These are phyloP conservation scores for Metschnikowia orientalis DNA, from an alignment of 805 yeast genomes.

Conservation along the genomic window DNA sequence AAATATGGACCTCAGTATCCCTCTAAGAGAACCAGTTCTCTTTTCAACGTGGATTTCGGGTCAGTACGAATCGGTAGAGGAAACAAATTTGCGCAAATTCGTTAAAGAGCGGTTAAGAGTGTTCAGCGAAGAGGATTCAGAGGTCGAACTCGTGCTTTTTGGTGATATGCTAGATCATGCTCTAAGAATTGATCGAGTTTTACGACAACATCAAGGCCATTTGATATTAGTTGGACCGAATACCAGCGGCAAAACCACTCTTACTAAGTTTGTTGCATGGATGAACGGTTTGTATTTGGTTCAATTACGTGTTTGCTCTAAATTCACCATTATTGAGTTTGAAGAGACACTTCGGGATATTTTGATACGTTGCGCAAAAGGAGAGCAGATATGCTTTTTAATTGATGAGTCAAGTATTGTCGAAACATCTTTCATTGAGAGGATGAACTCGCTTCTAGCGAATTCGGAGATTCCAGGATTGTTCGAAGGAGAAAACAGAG, in stretches of 20 bases:
- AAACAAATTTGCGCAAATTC: constrained; percentile 47
- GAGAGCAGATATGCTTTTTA: constrained; percentile 63
- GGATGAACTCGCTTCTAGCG: constrained; percentile 91
- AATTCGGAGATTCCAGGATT: constrained; percentile 91
- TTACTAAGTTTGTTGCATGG: constrained; percentile 86
- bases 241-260: constrained; percentile 74
- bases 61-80: constrained; percentile 53
- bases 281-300: constrained; percentile 66
- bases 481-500: constrained; percentile 69
- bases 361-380: constrained; percentile 43
- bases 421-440: constrained; percentile 76
- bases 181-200: constrained; percentile 73
- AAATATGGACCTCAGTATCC: constrained; percentile 29
- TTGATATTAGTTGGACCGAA: constrained; percentile 78
- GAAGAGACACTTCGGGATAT: constrained; percentile 57
- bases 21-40: constrained; percentile 50
- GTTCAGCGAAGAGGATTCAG: constrained; percentile 76
- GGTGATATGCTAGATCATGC: constrained; percentile 72
- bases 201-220: constrained; percentile 87
- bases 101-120: constrained; percentile 59
- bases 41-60: constrained; percentile 73
- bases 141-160: constrained; percentile 55
- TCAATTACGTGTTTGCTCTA: constrained; percentile 53
- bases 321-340: constrained; percentile 58
- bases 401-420: constrained; percentile 76